Conservation (phyloP, 2,329 filamentous ascomycete genomes). For the Dothideomycetes sp. region DNA sequence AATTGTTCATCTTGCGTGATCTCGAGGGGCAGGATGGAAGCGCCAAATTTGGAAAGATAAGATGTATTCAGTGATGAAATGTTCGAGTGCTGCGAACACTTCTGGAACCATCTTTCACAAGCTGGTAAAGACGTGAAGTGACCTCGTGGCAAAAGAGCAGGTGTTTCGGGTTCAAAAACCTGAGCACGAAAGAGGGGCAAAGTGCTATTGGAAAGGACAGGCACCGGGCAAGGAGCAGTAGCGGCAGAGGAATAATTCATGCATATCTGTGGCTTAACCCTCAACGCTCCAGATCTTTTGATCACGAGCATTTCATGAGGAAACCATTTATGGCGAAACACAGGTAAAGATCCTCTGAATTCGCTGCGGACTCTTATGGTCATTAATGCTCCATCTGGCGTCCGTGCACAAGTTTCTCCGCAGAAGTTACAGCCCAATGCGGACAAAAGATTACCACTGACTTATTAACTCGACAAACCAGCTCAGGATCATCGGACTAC, state of each 20-base stretch:
- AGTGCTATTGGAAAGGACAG: slow-evolving; percentile 15
- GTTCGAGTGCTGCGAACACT: slow-evolving; percentile 14
- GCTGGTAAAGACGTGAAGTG: slow-evolving; percentile 41
- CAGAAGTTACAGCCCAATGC: too few relatives aligned
- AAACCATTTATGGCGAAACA: too few relatives aligned
- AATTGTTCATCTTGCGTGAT: slow-evolving; percentile 40
- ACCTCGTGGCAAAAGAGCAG: slow-evolving; percentile 38
- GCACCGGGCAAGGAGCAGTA: slow-evolving; percentile 12
- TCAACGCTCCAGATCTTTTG: background rate
- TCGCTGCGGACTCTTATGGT: too few relatives aligned
- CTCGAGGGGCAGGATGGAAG: slow-evolving; percentile 48
- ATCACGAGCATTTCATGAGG: background rate
- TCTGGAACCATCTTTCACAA: slow-evolving; percentile 47
- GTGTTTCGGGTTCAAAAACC: slow-evolving; percentile 42
- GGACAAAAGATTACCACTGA: background rate
- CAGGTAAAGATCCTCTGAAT: too few relatives aligned
- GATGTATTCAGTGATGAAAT: slow-evolving; percentile 24
- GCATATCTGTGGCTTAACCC: background rate
- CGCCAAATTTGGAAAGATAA: slow-evolving; percentile 35
- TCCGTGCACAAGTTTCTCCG: too few relatives aligned
- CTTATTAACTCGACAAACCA: too few relatives aligned
- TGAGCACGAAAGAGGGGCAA: slow-evolving; percentile 37
- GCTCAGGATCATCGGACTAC: too few relatives aligned
- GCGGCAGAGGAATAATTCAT: slow-evolving; percentile 6
- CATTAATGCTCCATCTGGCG: too few relatives aligned